Evolutionary conservation across 2,329 filamentous ascomycete species (phyloP), one percentile per base, ranked within the genome.

Genomic region (Chaetomium olivaceum): DNA sequence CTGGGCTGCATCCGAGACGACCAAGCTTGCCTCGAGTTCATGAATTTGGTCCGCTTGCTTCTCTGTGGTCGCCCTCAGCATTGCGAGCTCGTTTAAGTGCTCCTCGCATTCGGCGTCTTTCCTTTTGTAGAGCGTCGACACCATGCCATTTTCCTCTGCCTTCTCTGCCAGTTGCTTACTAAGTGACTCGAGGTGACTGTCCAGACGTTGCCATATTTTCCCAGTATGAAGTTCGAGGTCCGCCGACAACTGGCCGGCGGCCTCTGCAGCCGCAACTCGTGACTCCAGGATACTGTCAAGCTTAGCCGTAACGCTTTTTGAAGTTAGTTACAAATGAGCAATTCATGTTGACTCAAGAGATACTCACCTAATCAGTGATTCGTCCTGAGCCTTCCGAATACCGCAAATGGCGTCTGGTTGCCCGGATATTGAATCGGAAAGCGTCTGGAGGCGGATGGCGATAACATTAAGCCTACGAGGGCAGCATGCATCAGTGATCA

Each of bases 91-190:
- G 11, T 62, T 50, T 8, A 66, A 56, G 36, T 69, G 66, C 14
- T 54, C 39, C 25, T 63, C 39, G 55, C 65, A 68, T 25, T 66
- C 58, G 7, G 57, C 51, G 31, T 68, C 69, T 52, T 67, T 64
- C n/a, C 62, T 57, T 29, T 64, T 68, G 55, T 65, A 61, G 21
- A 69, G 60, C 6, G 63, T 54, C 0, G 67, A 62, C 8, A 70
- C 58, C 46, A 63, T 67, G 33, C 63, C 65, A n/a, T 71, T 69
- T 46, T 71, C 69, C 52, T 72, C 68, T 7, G 61, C 59, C 23
- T 67, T 69, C 3, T 60, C 54, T 1, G 68, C 65, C n/a, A 71
- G 61, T 16, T 69, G 64, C 19, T 68, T 64, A 19, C 61, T 63
- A 33, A 73, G 31, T 11, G 64, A 54, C 25, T 72, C 69, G 5